Percentiles rank a stretch among this genome's conserved stretches.
phyloP scores from a whole-genome alignment of 805 yeast genomes.

The Candida quercuum region DNA sequence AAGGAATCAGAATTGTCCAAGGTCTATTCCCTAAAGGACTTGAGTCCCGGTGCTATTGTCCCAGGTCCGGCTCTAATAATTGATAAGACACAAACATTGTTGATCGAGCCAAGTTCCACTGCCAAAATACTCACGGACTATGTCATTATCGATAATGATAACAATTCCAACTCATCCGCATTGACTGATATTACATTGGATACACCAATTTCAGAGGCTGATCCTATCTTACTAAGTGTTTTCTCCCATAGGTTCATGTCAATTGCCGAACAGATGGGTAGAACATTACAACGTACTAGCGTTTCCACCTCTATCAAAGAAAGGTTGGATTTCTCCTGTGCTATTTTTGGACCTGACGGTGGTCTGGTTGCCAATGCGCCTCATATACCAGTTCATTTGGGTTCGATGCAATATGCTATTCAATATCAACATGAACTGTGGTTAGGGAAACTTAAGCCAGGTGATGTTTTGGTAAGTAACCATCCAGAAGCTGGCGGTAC shows the following conservation, averaged over 20 bases:
- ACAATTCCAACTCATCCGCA: constrained; percentile 29
- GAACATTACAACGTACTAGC: constrained; percentile 38
- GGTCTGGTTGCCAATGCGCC: constrained; percentile 41
- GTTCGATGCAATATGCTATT: constrained; percentile 41
- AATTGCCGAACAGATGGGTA: constrained; percentile 45
- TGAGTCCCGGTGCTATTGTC: constrained; percentile 26
- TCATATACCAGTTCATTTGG: constrained; percentile 42
- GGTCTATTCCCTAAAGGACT: constrained; percentile 26
- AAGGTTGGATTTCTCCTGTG: constrained; percentile 44
- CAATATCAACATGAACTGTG: constrained; percentile 33
- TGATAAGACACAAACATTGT: constrained; percentile 34
- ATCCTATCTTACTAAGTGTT: constrained; percentile 39
- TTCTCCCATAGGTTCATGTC: constrained; percentile 45
- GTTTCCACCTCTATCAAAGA: constrained; percentile 44
- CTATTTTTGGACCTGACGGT: constrained; percentile 41
- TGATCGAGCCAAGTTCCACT: constrained; percentile 30
- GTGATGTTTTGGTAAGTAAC: constrained; percentile 39
- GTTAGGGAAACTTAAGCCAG: constrained; percentile 33
- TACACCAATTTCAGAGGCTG: constrained; percentile 37
- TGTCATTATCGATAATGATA: constrained; percentile 25
- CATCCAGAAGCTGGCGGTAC: constrained; percentile 42
- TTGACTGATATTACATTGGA: no score
- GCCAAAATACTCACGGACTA: constrained; percentile 33
- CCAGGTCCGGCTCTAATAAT: constrained; percentile 35
- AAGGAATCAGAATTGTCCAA: constrained; percentile 26